A percentile compares a stretch with the other conserved stretches of the same genome.
These are phyloP conservation scores for Breynia disticha DNA, from an alignment of 441 rosid genomes.

Conservation along the genomic window DNA sequence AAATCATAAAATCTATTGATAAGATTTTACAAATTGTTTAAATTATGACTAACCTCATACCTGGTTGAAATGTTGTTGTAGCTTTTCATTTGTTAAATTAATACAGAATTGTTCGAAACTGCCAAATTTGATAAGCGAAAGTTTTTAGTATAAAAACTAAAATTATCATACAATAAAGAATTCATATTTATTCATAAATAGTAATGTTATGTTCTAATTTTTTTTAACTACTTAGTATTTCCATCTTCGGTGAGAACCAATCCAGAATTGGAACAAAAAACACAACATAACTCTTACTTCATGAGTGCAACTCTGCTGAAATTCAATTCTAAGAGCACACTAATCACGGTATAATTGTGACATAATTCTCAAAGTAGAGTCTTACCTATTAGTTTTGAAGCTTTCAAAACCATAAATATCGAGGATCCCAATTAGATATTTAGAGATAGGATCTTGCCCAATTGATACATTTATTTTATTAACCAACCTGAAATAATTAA, in stretches of 20 bases:
- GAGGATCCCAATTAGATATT: slow-evolving; percentile 73
- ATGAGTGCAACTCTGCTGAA: no score
- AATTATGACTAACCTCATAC: slow-evolving; percentile 29
- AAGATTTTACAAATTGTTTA: background rate
- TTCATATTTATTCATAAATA: no score
- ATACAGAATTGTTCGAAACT: slow-evolving; percentile 97
- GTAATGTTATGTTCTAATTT: no score
- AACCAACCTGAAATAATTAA: slow-evolving; percentile 58
- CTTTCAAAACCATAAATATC: slow-evolving; percentile 98
- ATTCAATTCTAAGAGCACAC: no score
- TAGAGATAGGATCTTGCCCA: slow-evolving; percentile 79
- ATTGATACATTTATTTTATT: slow-evolving; percentile 77
- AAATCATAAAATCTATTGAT: background rate
- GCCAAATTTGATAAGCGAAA: background rate
- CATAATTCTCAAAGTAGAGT: background rate
- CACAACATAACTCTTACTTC: no score
- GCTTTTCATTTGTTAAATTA: slow-evolving; percentile 92
- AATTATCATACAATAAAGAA: background rate
- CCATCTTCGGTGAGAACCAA: no score
- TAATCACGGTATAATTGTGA: no score
- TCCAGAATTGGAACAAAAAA: no score
- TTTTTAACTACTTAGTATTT: no score
- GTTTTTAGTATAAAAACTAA: background rate
- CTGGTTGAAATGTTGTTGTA: slow-evolving; percentile 95
- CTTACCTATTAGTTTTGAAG: slow-evolving; percentile 72